These are phyloP conservation scores for Porcisia hertigi DNA, from an alignment of 208 protist genomes.

Conservation along the genomic window DNA sequence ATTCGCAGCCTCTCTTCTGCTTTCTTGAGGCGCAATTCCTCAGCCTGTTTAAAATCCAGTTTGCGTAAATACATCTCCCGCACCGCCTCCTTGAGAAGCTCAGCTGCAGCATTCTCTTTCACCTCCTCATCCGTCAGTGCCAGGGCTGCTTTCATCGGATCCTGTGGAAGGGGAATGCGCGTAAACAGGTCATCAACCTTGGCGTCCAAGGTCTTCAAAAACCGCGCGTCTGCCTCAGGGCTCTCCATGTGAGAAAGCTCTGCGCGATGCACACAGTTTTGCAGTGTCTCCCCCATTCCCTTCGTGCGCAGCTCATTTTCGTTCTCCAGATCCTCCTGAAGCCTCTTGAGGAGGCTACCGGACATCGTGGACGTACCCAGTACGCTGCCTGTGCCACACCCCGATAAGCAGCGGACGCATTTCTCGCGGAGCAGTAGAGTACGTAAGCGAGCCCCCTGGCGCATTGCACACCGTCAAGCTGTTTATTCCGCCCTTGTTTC, in stretches of 20 bases:
- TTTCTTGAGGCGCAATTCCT: slow-evolving; percentile 70
- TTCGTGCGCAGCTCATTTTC: slow-evolving; percentile 48
- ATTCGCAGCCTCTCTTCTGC: slow-evolving; percentile 47
- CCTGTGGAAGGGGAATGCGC: slow-evolving; percentile 63
- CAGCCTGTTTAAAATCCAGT: slow-evolving; percentile 52
- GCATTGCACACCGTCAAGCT: not conserved
- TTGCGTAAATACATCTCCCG: slow-evolving; percentile 75
- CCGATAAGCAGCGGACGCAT: slow-evolving; percentile 18
- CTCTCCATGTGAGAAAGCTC: slow-evolving; percentile 88
- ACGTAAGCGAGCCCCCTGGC: not conserved
- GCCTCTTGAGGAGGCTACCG: slow-evolving; percentile 38
- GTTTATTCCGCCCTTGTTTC: not conserved
- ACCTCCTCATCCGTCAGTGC: slow-evolving; percentile 74
- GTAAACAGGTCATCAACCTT: slow-evolving; percentile 77
- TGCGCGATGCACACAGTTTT: slow-evolving; percentile 46
- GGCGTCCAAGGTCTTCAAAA: slow-evolving; percentile 41
- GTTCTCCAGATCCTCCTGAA: slow-evolving; percentile 66
- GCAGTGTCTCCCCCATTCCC: slow-evolving; percentile 55
- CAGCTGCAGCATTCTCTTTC: slow-evolving; percentile 54
- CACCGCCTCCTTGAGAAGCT: slow-evolving; percentile 79
- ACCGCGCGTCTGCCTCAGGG: slow-evolving; percentile 70
- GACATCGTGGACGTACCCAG: slow-evolving; percentile 54
- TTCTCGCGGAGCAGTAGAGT: not conserved
- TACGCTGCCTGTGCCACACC: slow-evolving; percentile 30
- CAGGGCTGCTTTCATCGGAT: slow-evolving; percentile 83